Percentiles rank a stretch among this genome's conserved stretches.
These are phyloP conservation scores for Leccinum fuscescens DNA, from an alignment of 1,284 basidiomycete genomes.

Conservation along the genomic window DNA sequence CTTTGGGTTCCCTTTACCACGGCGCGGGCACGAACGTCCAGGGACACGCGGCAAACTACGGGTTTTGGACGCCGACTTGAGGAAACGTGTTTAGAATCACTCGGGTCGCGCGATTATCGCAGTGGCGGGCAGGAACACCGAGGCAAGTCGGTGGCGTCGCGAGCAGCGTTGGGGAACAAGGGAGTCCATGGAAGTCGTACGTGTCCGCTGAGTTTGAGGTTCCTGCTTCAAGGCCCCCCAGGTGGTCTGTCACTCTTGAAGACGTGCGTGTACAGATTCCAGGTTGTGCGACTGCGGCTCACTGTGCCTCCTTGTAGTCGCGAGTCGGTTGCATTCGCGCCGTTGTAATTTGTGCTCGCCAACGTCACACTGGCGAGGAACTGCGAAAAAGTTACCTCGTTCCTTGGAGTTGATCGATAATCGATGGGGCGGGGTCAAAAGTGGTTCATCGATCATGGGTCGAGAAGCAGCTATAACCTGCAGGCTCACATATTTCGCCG, in stretches of 20 bases:
- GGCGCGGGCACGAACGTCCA: background rate
- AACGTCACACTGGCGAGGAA: background rate
- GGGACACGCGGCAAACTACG: background rate
- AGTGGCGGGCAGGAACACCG: background rate
- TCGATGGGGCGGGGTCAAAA: background rate
- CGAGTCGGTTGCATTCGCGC: background rate
- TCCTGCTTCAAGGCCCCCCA: background rate
- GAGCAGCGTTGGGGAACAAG: background rate
- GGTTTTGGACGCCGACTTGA: background rate
- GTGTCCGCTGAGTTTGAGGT: background rate
- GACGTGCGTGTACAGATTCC: background rate
- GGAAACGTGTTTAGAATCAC: background rate
- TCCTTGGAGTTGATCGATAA: background rate
- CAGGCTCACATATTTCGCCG: background rate
- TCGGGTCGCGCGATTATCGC: background rate
- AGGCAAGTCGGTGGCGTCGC: background rate
- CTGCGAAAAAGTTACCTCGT: background rate
- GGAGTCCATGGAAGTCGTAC: background rate
- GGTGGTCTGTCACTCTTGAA: background rate
- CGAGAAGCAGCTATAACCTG: conserved; percentile 1
- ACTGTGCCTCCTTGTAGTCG: background rate
- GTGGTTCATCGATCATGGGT: background rate
- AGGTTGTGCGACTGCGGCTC: background rate
- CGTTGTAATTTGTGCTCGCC: background rate
- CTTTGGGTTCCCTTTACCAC: background rate